Evolutionary conservation across 2,329 filamentous ascomycete species (phyloP).

Genomic region (Fusarium proliferatum): DNA sequence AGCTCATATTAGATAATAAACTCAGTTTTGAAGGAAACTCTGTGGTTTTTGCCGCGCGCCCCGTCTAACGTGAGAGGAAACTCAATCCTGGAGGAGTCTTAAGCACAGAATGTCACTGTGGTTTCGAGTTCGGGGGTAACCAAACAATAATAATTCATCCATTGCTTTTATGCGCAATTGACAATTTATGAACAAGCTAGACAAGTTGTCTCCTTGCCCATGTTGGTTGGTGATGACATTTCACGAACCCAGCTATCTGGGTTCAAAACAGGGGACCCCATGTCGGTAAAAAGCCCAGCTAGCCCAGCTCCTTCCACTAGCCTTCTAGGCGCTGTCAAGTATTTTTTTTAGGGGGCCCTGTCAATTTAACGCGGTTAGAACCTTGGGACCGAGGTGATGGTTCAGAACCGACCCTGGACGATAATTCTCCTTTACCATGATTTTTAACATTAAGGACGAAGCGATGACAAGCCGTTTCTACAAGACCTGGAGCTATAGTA

Average conservation of each 20-base stretch:
- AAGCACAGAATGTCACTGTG: neutral
- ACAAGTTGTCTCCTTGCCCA: neutral
- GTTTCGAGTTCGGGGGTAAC: neutral
- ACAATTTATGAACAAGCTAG: neutral
- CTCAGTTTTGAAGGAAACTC: neutral
- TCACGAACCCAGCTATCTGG: conserved; percentile 9
- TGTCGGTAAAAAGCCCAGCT: conserved; percentile 3
- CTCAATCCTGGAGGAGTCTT: neutral
- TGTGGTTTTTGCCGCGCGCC: neutral
- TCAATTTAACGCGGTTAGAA: neutral
- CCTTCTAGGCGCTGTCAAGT: conserved; percentile 31
- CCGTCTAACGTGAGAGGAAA: neutral
- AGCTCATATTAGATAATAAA: neutral
- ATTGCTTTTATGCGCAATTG: neutral
- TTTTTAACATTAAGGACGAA: neutral
- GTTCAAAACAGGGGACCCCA: conserved; percentile 11
- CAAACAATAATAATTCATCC: neutral
- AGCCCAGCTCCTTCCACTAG: conserved; percentile 19
- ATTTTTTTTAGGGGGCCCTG: neutral
- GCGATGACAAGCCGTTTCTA: neutral
- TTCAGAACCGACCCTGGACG: neutral
- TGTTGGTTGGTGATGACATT: neutral
- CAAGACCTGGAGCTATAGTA: neutral
- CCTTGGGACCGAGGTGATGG: neutral
- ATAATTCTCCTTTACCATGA: neutral